Base-by-base conservation (phyloP, 2,329 filamentous ascomycete species). In the Calonectria naviculata region DNA sequence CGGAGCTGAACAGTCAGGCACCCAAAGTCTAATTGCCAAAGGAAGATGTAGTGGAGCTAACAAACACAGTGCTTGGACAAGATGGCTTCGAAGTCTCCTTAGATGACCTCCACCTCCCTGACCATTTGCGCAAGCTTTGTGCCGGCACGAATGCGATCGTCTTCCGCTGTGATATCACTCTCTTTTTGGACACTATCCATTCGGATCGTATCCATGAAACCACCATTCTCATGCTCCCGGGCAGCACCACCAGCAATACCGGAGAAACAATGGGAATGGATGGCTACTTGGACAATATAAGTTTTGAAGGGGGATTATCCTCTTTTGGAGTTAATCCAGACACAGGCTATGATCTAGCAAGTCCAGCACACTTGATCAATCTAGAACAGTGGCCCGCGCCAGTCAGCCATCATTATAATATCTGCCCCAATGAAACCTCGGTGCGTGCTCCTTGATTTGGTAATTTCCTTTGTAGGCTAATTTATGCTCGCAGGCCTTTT, bases 181-280 rank as follows among this genome's bases (percentile, higher is more conserved):
- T 92, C 10, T 78, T 93, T 44, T 85, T 92, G 1, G 84, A 87
- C 17, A 82, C 86, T 1, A 75, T 80, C 3, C 81, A 78, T 2
- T 88, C n/a, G n/a, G n/a, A n/a, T n/a, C n/a, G 89, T 78, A 84
- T 85, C 3, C 81, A 84, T 28, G 87, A 90, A 71, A 89, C 92
- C 63, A 80, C 89, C 19, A 83, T 86, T 6, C 82, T 86, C 6
- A 82, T 91, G 49, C 91, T 89, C 74, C 83, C 91, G 5, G 90
- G 88, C 0, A 80, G 88, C 0, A 80, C 92, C 13, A 85, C 89
- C 1, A 87, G 85, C 67, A 86, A 92, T 74, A 85, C 93, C 61
- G 90, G 87, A 2, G 84, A 88, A 42, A 83, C 87, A 56, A 85
- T 89, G 44, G 88, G 88, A 3, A 73, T 86, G 3, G 88, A 90